Evolutionary conservation across 1,139 yeast species (phyloP).

Genomic region (Hanseniaspora gamundiae): DNA sequence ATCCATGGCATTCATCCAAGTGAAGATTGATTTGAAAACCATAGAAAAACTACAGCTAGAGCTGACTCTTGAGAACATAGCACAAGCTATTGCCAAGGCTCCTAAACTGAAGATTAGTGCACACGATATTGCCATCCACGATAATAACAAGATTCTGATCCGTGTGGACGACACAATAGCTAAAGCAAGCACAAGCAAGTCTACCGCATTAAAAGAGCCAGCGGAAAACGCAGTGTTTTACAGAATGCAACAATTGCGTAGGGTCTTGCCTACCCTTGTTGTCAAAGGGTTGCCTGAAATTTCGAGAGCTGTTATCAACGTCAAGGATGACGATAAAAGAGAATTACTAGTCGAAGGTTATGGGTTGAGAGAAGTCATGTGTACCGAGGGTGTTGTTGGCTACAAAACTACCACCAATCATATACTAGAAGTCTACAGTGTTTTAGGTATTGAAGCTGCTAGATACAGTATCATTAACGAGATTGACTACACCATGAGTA

Average conservation of each 20-base stretch:
- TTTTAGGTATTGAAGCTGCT: slow-evolving; percentile 96
- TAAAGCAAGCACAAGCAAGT: slow-evolving; percentile 28
- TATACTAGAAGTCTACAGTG: slow-evolving; percentile 77
- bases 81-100: slow-evolving; percentile 67
- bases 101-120: slow-evolving; percentile 78
- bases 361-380: slow-evolving; percentile 92
- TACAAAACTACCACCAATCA: slow-evolving; percentile 83
- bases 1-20: slow-evolving; percentile 63
- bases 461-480: slow-evolving; percentile 85
- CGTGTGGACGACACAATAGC: slow-evolving; percentile 45
- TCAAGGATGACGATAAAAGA: slow-evolving; percentile 68
- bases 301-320: slow-evolving; percentile 91
- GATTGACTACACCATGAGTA: slow-evolving; percentile 95
- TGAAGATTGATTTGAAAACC: slow-evolving; percentile 71
- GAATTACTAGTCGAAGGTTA: slow-evolving; percentile 96
- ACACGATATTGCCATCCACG: slow-evolving; percentile 58
- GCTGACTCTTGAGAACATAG: slow-evolving; percentile 73
- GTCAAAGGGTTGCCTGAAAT: slow-evolving; percentile 90
- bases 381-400: slow-evolving; percentile 93
- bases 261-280: slow-evolving; percentile 75
- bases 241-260: slow-evolving; percentile 79
- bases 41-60: slow-evolving; percentile 87
- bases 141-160: slow-evolving; percentile 64
- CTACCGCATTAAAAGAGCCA: slow-evolving; percentile 33
- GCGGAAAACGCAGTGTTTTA: slow-evolving; percentile 59